These are phyloP conservation scores for Aspergillus biplanus DNA, from an alignment of 495 filamentous ascomycete species.

Conservation along the genomic window DNA sequence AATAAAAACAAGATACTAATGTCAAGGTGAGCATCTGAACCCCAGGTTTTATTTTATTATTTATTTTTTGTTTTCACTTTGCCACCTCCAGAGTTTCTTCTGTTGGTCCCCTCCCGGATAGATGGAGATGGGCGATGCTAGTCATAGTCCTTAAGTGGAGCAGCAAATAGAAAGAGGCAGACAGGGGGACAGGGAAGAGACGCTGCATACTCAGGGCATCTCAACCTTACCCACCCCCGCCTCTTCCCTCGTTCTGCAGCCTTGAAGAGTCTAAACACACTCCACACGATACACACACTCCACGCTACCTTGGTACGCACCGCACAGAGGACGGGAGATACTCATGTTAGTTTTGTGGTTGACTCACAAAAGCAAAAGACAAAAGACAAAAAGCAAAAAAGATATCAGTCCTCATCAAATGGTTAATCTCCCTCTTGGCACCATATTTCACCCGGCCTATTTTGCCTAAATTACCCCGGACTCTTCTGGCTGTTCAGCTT, in stretches of 20 bases:
- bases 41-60: background rate
- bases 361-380: no score
- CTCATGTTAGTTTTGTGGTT: no score
- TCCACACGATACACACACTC: no score
- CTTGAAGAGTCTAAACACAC: background rate
- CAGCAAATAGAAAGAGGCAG: no score
- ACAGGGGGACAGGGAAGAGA: no score
- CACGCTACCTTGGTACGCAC: no score
- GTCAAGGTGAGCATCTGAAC: no score
- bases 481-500: constrained; percentile 3
- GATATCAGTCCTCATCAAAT: background rate
- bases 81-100: background rate
- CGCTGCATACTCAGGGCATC: no score
- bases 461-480: constrained; percentile 30
- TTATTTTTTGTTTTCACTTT: constrained; percentile 1
- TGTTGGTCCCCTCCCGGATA: background rate
- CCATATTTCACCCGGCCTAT: constrained; percentile 1
- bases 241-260: background rate
- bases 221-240: no score
- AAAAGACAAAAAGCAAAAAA: background rate
- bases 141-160: background rate
- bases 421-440: background rate
- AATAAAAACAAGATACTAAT: no score
- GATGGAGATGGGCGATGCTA: constrained; percentile 4
- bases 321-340: no score